Conservation (phyloP, 1,139 yeast species). For the Debaryomyces subglobosus region DNA sequence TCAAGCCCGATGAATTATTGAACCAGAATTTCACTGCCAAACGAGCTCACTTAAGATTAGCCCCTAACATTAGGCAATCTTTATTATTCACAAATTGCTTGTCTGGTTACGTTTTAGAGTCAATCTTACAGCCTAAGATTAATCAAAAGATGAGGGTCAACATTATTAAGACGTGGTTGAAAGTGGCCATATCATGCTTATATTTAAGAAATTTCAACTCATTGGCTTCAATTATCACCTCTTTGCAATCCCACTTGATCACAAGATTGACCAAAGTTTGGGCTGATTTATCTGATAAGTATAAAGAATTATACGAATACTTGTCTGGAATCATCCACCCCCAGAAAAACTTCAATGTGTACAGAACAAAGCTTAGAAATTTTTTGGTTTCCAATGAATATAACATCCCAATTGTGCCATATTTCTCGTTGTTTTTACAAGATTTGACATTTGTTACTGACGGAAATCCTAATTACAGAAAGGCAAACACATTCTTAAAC, state of each 20-base stretch:
- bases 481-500: conserved; percentile 59
- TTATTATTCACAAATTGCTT: conserved; percentile 76
- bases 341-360: conserved; percentile 76
- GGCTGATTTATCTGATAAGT: conserved; percentile 67
- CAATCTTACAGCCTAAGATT: conserved; percentile 61
- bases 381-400: conserved; percentile 56
- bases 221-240: conserved; percentile 83
- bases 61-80: conserved; percentile 75
- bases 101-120: conserved; percentile 82
- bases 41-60: conserved; percentile 60
- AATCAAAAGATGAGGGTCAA: conserved; percentile 55
- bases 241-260: conserved; percentile 80
- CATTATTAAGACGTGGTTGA: conserved; percentile 78
- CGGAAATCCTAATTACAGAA: conserved; percentile 76
- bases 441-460: conserved; percentile 88
- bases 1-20: conserved; percentile 72
- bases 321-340: conserved; percentile 78
- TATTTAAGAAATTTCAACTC: conserved; percentile 84
- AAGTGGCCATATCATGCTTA: conserved; percentile 78
- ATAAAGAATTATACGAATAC: conserved; percentile 64
- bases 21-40: conserved; percentile 73
- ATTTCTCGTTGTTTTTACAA: conserved; percentile 78
- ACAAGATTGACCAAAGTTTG: conserved; percentile 70
- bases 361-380: conserved; percentile 67
- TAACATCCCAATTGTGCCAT: conserved; percentile 79